Base-by-base conservation (phyloP, 495 filamentous ascomycete genomes). In the Staphylotrichum longicolle region DNA sequence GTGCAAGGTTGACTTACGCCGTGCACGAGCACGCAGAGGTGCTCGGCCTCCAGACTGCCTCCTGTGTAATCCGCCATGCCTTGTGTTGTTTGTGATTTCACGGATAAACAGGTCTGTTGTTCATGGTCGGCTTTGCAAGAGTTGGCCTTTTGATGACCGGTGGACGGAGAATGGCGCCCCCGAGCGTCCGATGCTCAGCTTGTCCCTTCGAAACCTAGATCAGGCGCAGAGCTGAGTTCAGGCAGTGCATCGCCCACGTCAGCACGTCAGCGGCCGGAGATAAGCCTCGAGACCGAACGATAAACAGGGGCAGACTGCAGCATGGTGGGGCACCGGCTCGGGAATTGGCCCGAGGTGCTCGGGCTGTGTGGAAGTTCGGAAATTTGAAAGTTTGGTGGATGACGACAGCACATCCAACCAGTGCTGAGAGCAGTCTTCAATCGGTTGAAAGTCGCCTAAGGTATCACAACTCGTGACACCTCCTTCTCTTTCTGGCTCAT, bases 1-100 rank as follows among this genome's bases (percentile, higher is more conserved):
- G 48, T 14, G 53, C 33, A n/a, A 9, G 33, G 6, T 53, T 30
- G 51, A 72, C 69, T 45, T 82, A 94, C 92, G 40, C 93, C 93
- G 75, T 97, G 93, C 40, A 96, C 86, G n/a, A 98, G 79, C n/a
- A 98, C 91, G 72, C 88, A 91, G 46, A 98, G 85, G 74, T 97
- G 93, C 57, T 90, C 80, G 33, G 78, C 77, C 27, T 71, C 67
- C 30, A 58, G 8, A 60, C 68, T 73, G 34, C 75, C 74, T 35
- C 78, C 75, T 46, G 63, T 73, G 60, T 72, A 75, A 48, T 79
- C 53, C 7, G 34, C 60, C 77, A 46, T 77, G 72, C 5, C 27
- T 39, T 8, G n/a, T 2, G 39, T 32, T n/a, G 7, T 48, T 30
- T 35, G 14, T 1, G 34, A 9, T 7, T 37, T 51, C n/a, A 35